Evolutionary conservation across 176 grass and related monocot species (phyloP).

Genomic region (Oryza meyeriana): DNA sequence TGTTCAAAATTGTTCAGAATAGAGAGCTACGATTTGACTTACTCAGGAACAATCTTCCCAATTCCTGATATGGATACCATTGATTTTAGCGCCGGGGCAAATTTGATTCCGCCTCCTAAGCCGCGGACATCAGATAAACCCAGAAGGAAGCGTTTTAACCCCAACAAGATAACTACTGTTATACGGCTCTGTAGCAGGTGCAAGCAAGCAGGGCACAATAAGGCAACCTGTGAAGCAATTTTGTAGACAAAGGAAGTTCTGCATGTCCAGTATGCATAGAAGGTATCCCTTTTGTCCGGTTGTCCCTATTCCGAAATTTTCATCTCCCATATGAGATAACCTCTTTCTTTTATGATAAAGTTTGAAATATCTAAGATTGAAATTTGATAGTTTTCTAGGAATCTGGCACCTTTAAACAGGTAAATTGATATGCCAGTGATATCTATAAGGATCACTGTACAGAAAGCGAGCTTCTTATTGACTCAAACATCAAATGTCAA

Average conservation of each 20-base stretch:
- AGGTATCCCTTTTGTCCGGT: slow-evolving; percentile 12
- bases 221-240: slow-evolving; percentile 87
- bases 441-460: neutral
- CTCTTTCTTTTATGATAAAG: neutral
- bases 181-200: slow-evolving; percentile 90
- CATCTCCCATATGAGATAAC: neutral
- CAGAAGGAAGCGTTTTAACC: slow-evolving; percentile 85
- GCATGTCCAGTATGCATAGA: slow-evolving; percentile 14
- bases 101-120: slow-evolving; percentile 64
- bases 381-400: neutral
- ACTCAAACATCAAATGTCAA: slow-evolving; percentile 6
- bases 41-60: slow-evolving; percentile 62
- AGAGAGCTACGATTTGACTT: slow-evolving; percentile 73
- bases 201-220: slow-evolving; percentile 86
- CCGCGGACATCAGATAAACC: slow-evolving; percentile 68
- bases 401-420: slow-evolving; percentile 12
- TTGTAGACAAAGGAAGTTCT: slow-evolving; percentile 36
- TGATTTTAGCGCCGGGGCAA: slow-evolving; percentile 67
- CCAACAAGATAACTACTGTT: slow-evolving; percentile 59
- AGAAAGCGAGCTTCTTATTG: neutral
- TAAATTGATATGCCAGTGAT: neutral
- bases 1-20: slow-evolving; percentile 73
- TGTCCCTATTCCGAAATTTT: neutral
- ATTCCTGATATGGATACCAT: slow-evolving; percentile 86
- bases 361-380: neutral